phyloP scores from a whole-genome alignment of 495 filamentous ascomycete genomes.

The Penicillium manginii region DNA sequence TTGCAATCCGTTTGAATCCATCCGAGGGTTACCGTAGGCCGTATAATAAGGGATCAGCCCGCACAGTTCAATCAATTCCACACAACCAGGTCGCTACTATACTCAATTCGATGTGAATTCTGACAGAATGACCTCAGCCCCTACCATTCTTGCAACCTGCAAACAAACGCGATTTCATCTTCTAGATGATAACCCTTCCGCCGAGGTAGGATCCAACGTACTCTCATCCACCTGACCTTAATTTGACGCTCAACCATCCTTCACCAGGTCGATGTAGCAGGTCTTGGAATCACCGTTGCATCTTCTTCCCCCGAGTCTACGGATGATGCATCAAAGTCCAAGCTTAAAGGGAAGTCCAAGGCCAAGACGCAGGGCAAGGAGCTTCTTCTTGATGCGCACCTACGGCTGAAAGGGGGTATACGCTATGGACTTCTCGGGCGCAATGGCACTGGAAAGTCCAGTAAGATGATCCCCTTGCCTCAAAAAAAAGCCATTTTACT shows the following conservation, averaged over 20 bases:
- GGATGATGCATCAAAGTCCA: constrained; percentile 38
- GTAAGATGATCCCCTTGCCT: constrained; percentile 41
- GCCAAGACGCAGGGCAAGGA: constrained; percentile 60
- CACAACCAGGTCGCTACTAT: neutral
- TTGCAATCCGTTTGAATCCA: neutral
- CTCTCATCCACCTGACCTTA: neutral
- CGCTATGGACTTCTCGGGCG: constrained; percentile 76
- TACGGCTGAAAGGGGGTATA: constrained; percentile 69
- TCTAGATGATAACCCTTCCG: constrained; percentile 42
- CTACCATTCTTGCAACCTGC: constrained; percentile 49
- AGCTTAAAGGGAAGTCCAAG: constrained; percentile 57
- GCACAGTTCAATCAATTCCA: neutral
- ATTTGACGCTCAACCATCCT: neutral
- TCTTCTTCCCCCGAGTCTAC: constrained; percentile 34
- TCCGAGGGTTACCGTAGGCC: neutral
- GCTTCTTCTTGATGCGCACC: constrained; percentile 66
- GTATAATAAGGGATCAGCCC: neutral
- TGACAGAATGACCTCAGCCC: constrained; percentile 21
- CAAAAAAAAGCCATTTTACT: neutral
- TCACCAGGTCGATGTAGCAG: constrained; percentile 66
- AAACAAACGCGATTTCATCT: constrained; percentile 53
- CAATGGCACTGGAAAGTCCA: constrained; percentile 83
- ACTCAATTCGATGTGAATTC: neutral
- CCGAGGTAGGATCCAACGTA: constrained; percentile 35
- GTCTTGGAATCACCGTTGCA: constrained; percentile 63